These are phyloP conservation scores for Fusarium graminum DNA, from an alignment of 2,329 filamentous ascomycete genomes.

Conservation along the genomic window DNA sequence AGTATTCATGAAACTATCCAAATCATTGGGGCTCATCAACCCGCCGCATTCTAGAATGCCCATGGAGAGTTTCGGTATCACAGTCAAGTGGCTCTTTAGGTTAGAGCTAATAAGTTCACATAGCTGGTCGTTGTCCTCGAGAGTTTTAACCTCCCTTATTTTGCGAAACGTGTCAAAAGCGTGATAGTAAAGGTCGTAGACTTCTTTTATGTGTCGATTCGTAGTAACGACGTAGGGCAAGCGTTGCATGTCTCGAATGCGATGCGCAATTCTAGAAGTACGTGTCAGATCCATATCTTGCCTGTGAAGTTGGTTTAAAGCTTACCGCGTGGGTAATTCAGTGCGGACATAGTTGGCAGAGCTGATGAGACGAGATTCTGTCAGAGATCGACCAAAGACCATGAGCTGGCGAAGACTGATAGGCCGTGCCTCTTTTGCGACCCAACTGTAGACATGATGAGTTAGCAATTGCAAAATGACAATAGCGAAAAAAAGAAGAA, in stretches of 20 bases:
- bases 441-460: conserved; percentile 74
- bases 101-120: conserved; percentile 85
- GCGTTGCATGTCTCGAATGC: conserved; percentile 96
- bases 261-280: conserved; percentile 80
- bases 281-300: conserved; percentile 25
- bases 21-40: conserved; percentile 81
- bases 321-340: conserved; percentile 79
- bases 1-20: conserved; percentile 96
- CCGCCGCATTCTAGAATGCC: conserved; percentile 91
- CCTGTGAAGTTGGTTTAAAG: conserved; percentile 12
- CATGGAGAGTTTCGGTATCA: conserved; percentile 95
- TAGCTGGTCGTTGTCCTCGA: conserved; percentile 90
- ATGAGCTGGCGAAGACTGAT: conserved; percentile 97
- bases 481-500: conserved; percentile 7
- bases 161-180: conserved; percentile 94
- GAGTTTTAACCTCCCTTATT: conserved; percentile 82
- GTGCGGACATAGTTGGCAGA: conserved; percentile 98
- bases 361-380: conserved; percentile 87
- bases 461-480: conserved; percentile 34
- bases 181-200: conserved; percentile 96
- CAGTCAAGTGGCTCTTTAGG: conserved; percentile 87
- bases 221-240: conserved; percentile 95
- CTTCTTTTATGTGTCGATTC: conserved; percentile 93
- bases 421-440: conserved; percentile 90
- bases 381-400: conserved; percentile 95